A percentile compares a stretch with the other conserved stretches of the same genome.
Conservation (phyloP, 345 rosid species). For the Salix caprea region DNA sequence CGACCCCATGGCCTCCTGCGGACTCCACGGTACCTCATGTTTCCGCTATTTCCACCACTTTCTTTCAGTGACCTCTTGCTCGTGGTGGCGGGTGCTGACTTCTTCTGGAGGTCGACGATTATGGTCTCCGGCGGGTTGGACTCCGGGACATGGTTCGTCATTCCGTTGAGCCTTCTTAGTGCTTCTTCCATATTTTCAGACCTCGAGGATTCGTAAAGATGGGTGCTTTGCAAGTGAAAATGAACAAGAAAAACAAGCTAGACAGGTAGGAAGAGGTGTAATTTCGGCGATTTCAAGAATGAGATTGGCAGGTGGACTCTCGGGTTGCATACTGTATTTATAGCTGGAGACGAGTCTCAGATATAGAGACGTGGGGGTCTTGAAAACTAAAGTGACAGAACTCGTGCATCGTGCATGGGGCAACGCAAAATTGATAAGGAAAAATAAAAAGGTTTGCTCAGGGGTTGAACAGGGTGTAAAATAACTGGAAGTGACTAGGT, state of each 20-base stretch:
- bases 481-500: conserved; percentile 11
- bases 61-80: conserved; percentile 42
- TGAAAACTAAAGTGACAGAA: not conserved
- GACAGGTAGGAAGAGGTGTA: not conserved
- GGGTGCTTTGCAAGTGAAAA: not conserved
- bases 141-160: conserved; percentile 11
- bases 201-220: no score
- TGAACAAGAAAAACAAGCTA: not conserved
- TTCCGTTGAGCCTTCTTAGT: conserved; percentile 40
- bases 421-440: not conserved
- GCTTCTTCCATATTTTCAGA: conserved; percentile 56
- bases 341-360: conserved; percentile 3
- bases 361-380: not conserved
- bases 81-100: conserved; percentile 1
- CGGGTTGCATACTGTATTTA: conserved; percentile 9
- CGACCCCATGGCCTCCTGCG: conserved; percentile 97
- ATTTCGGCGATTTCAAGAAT: not conserved
- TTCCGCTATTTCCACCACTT: conserved; percentile 16
- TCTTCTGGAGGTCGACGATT: conserved; percentile 19
- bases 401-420: conserved; percentile 1
- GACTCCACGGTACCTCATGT: conserved; percentile 88
- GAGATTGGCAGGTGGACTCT: conserved; percentile 11
- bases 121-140: conserved; percentile 10
- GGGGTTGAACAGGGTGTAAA: no score
- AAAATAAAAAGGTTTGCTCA: no score